Evolutionary conservation across 2,329 filamentous ascomycete species (phyloP).

Genomic region (Dichotomopilus funicola): DNA sequence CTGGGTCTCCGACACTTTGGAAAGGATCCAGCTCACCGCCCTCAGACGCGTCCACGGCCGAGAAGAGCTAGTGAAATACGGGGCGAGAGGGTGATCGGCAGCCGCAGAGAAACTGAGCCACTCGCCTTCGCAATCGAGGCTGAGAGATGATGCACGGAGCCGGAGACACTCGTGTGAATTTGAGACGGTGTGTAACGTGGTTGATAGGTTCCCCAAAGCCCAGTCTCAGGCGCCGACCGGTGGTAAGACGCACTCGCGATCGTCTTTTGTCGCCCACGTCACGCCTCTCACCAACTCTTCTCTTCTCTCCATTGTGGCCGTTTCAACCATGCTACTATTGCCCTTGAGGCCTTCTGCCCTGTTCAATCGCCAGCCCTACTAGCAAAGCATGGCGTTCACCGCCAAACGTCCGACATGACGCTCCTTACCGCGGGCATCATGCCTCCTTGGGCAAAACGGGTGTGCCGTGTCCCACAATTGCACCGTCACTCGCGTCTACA

Average conservation of each 20-base stretch:
- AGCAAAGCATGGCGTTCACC: conserved; percentile 5
- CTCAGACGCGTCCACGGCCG: neutral
- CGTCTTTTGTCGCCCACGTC: no score
- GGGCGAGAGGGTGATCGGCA: neutral
- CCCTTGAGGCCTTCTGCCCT: neutral
- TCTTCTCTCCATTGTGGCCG: neutral
- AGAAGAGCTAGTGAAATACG: neutral
- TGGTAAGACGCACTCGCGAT: no score
- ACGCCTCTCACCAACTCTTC: no score
- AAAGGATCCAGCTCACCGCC: conserved; percentile 1
- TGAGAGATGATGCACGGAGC: neutral
- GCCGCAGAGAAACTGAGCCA: conserved; percentile 7
- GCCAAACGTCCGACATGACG: conserved; percentile 5
- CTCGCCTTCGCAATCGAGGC: neutral
- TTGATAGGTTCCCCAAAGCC: neutral
- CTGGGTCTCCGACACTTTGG: neutral
- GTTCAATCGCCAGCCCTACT: neutral
- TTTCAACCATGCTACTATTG: neutral
- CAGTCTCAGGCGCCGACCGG: no score
- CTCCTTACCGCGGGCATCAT: conserved; percentile 4
- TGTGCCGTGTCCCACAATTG: neutral
- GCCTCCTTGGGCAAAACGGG: neutral
- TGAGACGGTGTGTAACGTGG: conserved; percentile 6
- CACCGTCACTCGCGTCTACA: neutral
- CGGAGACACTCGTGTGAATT: neutral